Evolutionary conservation across 2,329 filamentous ascomycete species (phyloP).

Genomic region (Hypoxylon sp.): DNA sequence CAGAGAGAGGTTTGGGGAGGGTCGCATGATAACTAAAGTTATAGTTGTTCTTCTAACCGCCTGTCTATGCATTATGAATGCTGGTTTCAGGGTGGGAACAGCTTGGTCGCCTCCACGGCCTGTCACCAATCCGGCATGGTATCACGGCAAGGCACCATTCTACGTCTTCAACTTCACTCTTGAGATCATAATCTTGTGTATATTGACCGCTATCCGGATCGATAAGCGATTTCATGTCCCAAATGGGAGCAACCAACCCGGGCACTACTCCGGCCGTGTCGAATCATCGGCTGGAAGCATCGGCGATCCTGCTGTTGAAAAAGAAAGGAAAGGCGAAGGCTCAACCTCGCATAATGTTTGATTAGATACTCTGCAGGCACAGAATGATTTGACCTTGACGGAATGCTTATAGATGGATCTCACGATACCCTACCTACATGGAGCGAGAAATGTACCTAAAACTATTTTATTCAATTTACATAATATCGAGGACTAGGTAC

Average conservation of each 20-base stretch:
- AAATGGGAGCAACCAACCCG: slow-evolving; percentile 47
- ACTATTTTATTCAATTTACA: neutral
- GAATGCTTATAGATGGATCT: neutral
- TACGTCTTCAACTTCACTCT: slow-evolving; percentile 57
- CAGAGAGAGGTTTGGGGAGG: slow-evolving; percentile 54
- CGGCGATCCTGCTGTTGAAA: slow-evolving; percentile 16
- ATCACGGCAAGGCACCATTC: slow-evolving; percentile 54
- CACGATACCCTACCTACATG: slow-evolving; percentile 19
- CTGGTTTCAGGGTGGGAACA: slow-evolving; percentile 52
- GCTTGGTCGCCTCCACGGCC: slow-evolving; percentile 49
- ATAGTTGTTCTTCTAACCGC: slow-evolving; percentile 49
- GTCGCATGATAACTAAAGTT: slow-evolving; percentile 52
- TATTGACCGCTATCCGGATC: slow-evolving; percentile 45
- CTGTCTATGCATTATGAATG: slow-evolving; percentile 45
- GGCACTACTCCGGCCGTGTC: slow-evolving; percentile 47
- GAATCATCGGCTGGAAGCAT: slow-evolving; percentile 19
- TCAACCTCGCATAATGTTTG: slow-evolving; percentile 17
- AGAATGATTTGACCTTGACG: neutral
- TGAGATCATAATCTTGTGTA: slow-evolving; percentile 50
- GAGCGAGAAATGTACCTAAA: neutral
- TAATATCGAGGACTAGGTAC: neutral
- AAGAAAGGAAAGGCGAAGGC: slow-evolving; percentile 36
- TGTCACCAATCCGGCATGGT: slow-evolving; percentile 50
- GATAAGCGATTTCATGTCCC: slow-evolving; percentile 52
- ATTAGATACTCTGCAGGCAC: neutral